Evolutionary conservation across 805 yeast genomes (phyloP).

Genomic region (Ogataea henricii): DNA sequence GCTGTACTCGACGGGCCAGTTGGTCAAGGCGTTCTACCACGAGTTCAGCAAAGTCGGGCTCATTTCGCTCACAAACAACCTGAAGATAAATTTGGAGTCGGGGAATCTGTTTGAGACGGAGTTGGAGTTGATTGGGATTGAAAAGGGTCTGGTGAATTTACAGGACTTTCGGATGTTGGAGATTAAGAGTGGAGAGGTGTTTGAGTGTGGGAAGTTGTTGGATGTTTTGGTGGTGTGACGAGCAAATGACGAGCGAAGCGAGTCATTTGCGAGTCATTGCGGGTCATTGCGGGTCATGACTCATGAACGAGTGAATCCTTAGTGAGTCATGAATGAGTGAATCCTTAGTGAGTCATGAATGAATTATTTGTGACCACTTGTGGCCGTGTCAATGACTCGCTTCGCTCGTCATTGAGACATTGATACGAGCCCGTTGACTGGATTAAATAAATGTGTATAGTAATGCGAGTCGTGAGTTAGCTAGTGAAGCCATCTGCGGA

Average conservation of each 20-base stretch:
- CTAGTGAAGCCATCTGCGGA: too few relatives aligned
- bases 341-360: too few relatives aligned
- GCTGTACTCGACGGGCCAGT: constrained; percentile 30
- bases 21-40: constrained; percentile 32
- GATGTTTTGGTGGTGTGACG: constrained; percentile 61
- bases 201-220: constrained; percentile 68
- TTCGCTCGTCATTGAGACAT: neutral
- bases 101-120: constrained; percentile 66
- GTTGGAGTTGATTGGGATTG: constrained; percentile 59
- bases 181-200: constrained; percentile 60
- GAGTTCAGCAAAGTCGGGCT: constrained; percentile 55
- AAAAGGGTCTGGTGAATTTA: constrained; percentile 63
- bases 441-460: too few relatives aligned
- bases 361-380: too few relatives aligned
- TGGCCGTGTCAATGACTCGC: too few relatives aligned
- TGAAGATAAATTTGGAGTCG: constrained; percentile 60
- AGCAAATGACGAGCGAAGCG: too few relatives aligned
- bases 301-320: too few relatives aligned
- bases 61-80: constrained; percentile 63
- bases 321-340: too few relatives aligned
- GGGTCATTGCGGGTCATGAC: too few relatives aligned
- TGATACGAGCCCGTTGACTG: too few relatives aligned
- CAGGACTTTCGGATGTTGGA: constrained; percentile 70
- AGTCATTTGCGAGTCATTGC: too few relatives aligned
- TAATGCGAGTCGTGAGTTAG: neutral